Evolutionary conservation across 192 early-diverging fungal species (phyloP), one percentile per base, ranked within the genome.

Genomic region (Haplosporangium gracile): DNA sequence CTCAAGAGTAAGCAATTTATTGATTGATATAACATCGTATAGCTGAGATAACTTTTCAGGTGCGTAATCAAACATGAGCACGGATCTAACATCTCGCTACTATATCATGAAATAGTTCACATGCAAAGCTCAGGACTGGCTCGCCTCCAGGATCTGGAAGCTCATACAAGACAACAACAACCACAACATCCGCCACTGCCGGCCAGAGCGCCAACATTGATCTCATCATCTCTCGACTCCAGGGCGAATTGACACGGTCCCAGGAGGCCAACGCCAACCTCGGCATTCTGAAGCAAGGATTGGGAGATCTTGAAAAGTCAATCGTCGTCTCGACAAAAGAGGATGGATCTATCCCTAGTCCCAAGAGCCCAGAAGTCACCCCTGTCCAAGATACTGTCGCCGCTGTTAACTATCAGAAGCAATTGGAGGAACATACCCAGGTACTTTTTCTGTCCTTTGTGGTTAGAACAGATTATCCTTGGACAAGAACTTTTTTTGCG

Each of bases 201-300:
- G 75, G 83, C 7, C 83, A 80, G 70, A 77, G 83, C 26, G 69
- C 74, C 20, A 85, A 85, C n/a, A 85, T 85, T 68, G 83, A 85
- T 70, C 75, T 86, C 45, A 80, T 86, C 84, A 81, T 86, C 63
- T 86, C 84, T 3, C 42, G 84, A 43, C 84, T 86, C 22, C 84
- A 86, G 65, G 81, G 60, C 18, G 84, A 86, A 60, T 68, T 86
- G 47, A 74, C 79, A 5, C 84, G 84, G 0, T 80, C 84, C 3
- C 84, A 86, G 60, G 79, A 86, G 24, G 81, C 84, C 20, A 80
- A 86, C 22, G 78, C 79, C 34, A 72, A 86, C 55, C 71, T 86
- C 1, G 84, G 79, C 8, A 71, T 40, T 1, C 47, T 86, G 22
- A 86, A 81, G 34, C 84, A 86, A 38, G 84, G 84, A 18, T n/a